Conservation (phyloP, 2,329 filamentous ascomycete species). For the Colletotrichum higginsianum region DNA sequence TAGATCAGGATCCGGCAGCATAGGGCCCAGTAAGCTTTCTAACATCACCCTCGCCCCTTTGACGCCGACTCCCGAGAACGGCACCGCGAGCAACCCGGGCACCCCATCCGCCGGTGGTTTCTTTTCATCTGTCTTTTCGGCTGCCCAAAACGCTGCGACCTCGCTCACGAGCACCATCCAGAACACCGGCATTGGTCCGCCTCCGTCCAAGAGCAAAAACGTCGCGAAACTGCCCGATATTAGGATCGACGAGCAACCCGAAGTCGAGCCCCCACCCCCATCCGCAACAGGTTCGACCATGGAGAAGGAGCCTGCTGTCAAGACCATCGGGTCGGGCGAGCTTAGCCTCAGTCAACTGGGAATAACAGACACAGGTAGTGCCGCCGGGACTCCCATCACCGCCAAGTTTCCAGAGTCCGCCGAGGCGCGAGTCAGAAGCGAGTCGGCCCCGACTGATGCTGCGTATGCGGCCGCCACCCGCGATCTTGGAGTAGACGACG, state of each 20-base stretch:
- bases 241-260: slow-evolving; percentile 55
- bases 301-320: slow-evolving; percentile 80
- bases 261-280: slow-evolving; percentile 58
- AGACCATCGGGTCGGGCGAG: slow-evolving; percentile 90
- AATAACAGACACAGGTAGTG: slow-evolving; percentile 73
- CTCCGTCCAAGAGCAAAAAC: slow-evolving; percentile 55
- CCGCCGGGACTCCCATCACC: slow-evolving; percentile 69
- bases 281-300: slow-evolving; percentile 50
- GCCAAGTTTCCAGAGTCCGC: slow-evolving; percentile 67
- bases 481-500: slow-evolving; percentile 57
- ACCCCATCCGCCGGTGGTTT: slow-evolving; percentile 79
- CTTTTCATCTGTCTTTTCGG: slow-evolving; percentile 94
- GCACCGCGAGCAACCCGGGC: slow-evolving; percentile 57
- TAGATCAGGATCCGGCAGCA: slow-evolving; percentile 67
- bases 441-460: slow-evolving; percentile 70
- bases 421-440: slow-evolving; percentile 67
- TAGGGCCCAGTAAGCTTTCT: slow-evolving; percentile 89
- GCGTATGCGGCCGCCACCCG: slow-evolving; percentile 46
- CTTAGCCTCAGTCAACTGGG: slow-evolving; percentile 91
- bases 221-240: slow-evolving; percentile 52
- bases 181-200: slow-evolving; percentile 70
- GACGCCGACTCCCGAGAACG: slow-evolving; percentile 82
- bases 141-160: slow-evolving; percentile 91
- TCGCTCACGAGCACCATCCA: slow-evolving; percentile 81
- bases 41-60: slow-evolving; percentile 80